Evolutionary conservation across 1,139 yeast species (phyloP).

Genomic region (Blastobotrys serpentis): DNA sequence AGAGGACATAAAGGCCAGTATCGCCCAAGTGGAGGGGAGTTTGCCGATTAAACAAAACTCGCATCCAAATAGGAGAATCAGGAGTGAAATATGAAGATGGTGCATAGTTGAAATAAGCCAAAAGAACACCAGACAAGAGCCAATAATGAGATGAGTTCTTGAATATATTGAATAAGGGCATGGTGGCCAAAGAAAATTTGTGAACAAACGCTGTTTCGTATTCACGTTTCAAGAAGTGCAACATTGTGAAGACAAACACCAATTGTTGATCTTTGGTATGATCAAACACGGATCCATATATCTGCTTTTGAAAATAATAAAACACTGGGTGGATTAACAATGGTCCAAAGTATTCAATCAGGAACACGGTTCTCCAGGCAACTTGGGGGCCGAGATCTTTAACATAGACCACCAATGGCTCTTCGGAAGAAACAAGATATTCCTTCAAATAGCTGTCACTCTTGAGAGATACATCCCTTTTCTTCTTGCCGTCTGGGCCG

Average conservation of each 20-base stretch:
- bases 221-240: constrained; percentile 86
- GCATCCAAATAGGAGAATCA: constrained; percentile 24
- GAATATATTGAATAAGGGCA: constrained; percentile 86
- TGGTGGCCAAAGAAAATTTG: constrained; percentile 79
- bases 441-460: constrained; percentile 37
- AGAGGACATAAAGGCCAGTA: constrained; percentile 25
- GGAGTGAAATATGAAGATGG: constrained; percentile 45
- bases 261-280: constrained; percentile 55
- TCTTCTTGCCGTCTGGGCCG: constrained; percentile 32
- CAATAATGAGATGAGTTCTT: constrained; percentile 91
- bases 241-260: constrained; percentile 54
- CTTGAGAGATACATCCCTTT: constrained; percentile 41
- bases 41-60: constrained; percentile 33
- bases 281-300: constrained; percentile 39
- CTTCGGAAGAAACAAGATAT: constrained; percentile 35
- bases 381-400: constrained; percentile 94
- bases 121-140: constrained; percentile 75
- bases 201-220: constrained; percentile 82
- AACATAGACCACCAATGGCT: constrained; percentile 45
- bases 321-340: constrained; percentile 72
- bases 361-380: constrained; percentile 84
- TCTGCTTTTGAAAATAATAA: constrained; percentile 45
- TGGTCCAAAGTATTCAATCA: constrained; percentile 89
- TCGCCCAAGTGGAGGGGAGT: constrained; percentile 27
- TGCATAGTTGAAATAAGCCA: constrained; percentile 68